Percentiles rank a stretch among this genome's conserved stretches.
Conservation (phyloP, 1,284 basidiomycete species). For the Phellinidium pouzarii region DNA sequence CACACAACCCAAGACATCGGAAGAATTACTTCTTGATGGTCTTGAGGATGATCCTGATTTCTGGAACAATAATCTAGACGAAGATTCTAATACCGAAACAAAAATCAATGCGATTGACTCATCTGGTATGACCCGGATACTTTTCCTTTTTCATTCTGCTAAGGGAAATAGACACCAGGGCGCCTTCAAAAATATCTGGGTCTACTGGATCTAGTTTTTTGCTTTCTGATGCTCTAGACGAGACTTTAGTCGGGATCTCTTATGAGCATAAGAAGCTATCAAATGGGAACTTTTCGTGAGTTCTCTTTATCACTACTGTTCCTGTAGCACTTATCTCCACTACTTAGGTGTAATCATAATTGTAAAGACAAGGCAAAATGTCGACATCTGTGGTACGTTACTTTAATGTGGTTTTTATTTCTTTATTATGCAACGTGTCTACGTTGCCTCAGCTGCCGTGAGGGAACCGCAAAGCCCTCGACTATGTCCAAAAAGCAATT, state of each 20-base stretch:
- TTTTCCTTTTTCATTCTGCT: background rate
- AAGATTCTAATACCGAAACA: slow-evolving; percentile 26
- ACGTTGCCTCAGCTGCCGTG: slow-evolving; percentile 49
- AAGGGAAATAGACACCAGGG: background rate
- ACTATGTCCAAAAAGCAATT: slow-evolving; percentile 31
- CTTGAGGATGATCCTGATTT: slow-evolving; percentile 60
- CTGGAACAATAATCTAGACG: slow-evolving; percentile 51
- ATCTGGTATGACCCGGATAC: background rate
- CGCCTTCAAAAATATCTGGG: background rate
- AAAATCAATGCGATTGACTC: background rate
- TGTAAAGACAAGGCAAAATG: slow-evolving; percentile 73
- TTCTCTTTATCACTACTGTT: background rate
- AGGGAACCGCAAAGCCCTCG: slow-evolving; percentile 54
- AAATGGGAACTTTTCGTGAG: slow-evolving; percentile 52
- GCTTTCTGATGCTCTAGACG: background rate
- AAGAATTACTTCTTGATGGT: slow-evolving; percentile 60
- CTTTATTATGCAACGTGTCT: slow-evolving; percentile 9
- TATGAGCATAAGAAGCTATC: slow-evolving; percentile 28
- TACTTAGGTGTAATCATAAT: slow-evolving; percentile 65
- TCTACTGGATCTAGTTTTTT: background rate
- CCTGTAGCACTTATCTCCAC: slow-evolving; percentile 4
- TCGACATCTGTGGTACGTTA: slow-evolving; percentile 59
- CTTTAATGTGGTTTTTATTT: background rate
- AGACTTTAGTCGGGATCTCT: background rate
- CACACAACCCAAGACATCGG: slow-evolving; percentile 59